Conservation (phyloP, 306 rosid genomes). For the Sophora flavescens region DNA sequence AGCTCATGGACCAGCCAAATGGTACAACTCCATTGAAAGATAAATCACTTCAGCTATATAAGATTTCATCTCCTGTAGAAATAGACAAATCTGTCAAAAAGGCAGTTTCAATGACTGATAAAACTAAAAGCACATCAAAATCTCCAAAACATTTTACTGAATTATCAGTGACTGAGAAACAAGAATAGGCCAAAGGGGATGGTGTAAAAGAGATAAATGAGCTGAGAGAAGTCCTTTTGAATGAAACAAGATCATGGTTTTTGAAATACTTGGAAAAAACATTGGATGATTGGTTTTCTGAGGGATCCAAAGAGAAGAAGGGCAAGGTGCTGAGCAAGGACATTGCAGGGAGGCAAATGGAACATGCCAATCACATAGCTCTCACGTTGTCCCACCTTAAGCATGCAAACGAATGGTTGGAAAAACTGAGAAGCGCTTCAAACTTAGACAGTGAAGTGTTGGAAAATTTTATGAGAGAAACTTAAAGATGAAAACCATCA, state of each 20-base stretch:
- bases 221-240: constrained; percentile 61
- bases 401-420: constrained; percentile 89
- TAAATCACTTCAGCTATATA: constrained; percentile 52
- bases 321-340: constrained; percentile 71
- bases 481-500: too few species aligned
- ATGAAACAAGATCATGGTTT: constrained; percentile 91
- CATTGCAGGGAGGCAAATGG: constrained; percentile 53
- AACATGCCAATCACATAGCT: constrained; percentile 70
- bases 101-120: constrained; percentile 28
- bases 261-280: constrained; percentile 78
- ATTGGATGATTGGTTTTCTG: constrained; percentile 72
- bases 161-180: constrained; percentile 70
- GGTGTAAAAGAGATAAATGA: constrained; percentile 66
- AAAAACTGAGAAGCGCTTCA: constrained; percentile 57
- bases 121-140: constrained; percentile 53
- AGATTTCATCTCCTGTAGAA: constrained; percentile 56
- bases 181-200: constrained; percentile 85
- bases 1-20: constrained; percentile 69
- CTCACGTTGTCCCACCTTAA: constrained; percentile 82
- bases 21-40: constrained; percentile 58
- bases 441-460: constrained; percentile 56
- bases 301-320: constrained; percentile 58
- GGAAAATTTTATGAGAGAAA: too few species aligned
- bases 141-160: constrained; percentile 50
- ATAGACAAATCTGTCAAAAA: constrained; percentile 58